Conservation (phyloP, 2,329 filamentous ascomycete species). For the Didymellaceae sp. region DNA sequence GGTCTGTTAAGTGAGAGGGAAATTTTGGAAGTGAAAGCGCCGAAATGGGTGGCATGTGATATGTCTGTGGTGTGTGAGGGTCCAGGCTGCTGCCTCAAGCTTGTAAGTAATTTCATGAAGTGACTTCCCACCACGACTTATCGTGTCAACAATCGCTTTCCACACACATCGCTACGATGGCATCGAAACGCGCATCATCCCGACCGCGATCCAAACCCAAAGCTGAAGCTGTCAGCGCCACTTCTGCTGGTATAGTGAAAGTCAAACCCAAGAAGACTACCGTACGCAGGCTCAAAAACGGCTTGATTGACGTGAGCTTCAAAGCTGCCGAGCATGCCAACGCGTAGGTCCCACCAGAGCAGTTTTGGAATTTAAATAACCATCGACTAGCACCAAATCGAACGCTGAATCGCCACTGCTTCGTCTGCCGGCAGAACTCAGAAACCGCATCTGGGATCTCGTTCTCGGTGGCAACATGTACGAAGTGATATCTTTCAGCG, state of each 20-base stretch:
- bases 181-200: not conserved
- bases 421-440: constrained; percentile 11
- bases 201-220: not conserved
- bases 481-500: not conserved
- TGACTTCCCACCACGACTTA: not conserved
- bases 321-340: not conserved
- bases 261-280: not conserved
- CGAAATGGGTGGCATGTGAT: not conserved
- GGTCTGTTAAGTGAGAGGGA: no score
- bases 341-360: not conserved
- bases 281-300: not conserved
- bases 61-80: not conserved
- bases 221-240: not conserved
- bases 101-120: no score
- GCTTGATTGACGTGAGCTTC: constrained; percentile 7
- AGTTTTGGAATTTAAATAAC: not conserved
- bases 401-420: constrained; percentile 12
- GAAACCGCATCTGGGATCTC: constrained; percentile 11
- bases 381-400: not conserved
- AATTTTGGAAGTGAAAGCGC: not conserved
- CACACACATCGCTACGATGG: not conserved
- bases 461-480: constrained; percentile 1
- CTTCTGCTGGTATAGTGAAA: not conserved
- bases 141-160: no score
- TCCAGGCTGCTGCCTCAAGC: no score